Evolutionary conservation across 2,329 filamentous ascomycete species (phyloP), one percentile per base, ranked within the genome.

Genomic region (Xylaria digitata): DNA sequence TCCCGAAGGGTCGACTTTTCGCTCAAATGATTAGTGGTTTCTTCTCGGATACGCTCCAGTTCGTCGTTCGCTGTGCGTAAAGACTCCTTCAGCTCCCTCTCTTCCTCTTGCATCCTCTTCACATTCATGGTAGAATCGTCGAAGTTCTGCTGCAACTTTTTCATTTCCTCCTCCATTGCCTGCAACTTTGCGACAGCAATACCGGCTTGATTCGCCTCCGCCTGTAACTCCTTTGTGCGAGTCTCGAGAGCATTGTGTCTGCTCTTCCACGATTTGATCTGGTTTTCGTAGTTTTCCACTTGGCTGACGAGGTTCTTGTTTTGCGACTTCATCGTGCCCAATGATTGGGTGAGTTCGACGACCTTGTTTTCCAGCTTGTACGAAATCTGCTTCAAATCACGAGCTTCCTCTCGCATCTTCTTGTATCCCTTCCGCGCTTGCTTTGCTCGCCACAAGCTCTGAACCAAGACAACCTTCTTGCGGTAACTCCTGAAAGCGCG

Each of bases 341-440:
- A 82, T 56, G 91, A 93, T 80, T 99, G 96, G 1, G 96, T 99
- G 76, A 99, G 87, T 83, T 99, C 96, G 70, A 99, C 93, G 70
- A 99, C 96, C 89, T 99, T 99, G 87, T 99, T 98, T 81, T 99
- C 96, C 75, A 99, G 85, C 85, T 97, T 98, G 86, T 99, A 99
- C 2, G 96, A 98, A 74, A 99, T 99, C 81, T 98, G 95, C 86
- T 98, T 98, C 79, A 99, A 88, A 83, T 99, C 96, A 77, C 96
- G 92, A 71, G 96, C 96, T 81, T 99, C 96, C 81, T 97, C 94
- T 73, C 96, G 93, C 68, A 97, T 83, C 74, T 85, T 89, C 88
- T 97, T 98, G 86, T 99, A 99, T 55, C 88, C 90, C 72, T 86
- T 88, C 72, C 96, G 89, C 62, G 96, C 95, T 70, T 81, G 78